Evolutionary conservation across 108 stramenopile genomes (phyloP).

Genomic region (Skeletonema tropicum): DNA sequence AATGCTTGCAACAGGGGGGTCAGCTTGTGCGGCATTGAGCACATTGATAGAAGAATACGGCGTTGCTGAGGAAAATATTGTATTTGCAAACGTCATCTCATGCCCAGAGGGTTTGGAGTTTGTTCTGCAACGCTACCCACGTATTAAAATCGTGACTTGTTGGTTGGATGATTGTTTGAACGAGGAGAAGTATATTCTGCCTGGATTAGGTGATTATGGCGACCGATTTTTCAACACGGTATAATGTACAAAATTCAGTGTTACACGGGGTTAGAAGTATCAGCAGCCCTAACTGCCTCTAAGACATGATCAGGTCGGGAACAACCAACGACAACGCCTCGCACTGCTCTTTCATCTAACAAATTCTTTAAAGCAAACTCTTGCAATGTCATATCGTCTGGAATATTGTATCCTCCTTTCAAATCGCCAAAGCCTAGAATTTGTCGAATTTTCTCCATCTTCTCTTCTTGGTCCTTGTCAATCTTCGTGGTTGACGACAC

Average conservation of each 20-base stretch:
- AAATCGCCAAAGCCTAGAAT: constrained; percentile 32
- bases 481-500: background rate
- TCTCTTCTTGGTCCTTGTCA: constrained; percentile 36
- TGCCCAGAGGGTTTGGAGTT: constrained; percentile 93
- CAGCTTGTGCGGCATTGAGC: constrained; percentile 83
- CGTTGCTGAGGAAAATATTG: constrained; percentile 70
- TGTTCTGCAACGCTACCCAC: constrained; percentile 61
- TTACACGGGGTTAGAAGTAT: constrained; percentile 6
- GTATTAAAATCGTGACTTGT: constrained; percentile 87
- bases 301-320: constrained; percentile 50
- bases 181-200: constrained; percentile 95
- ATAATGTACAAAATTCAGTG: constrained; percentile 18
- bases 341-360: constrained; percentile 41
- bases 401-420: constrained; percentile 56
- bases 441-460: constrained; percentile 23
- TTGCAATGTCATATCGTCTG: constrained; percentile 66
- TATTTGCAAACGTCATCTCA: constrained; percentile 96
- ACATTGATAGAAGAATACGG: constrained; percentile 62
- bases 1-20: constrained; percentile 99
- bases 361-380: constrained; percentile 71
- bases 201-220: constrained; percentile 98
- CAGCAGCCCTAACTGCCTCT: constrained; percentile 44
- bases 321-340: constrained; percentile 46
- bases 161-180: constrained; percentile 92
- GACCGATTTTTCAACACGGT: constrained; percentile 93